Base-by-base conservation (phyloP, 352 stramenopile genomes). In the Phytophthora macrochlamydospora region DNA sequence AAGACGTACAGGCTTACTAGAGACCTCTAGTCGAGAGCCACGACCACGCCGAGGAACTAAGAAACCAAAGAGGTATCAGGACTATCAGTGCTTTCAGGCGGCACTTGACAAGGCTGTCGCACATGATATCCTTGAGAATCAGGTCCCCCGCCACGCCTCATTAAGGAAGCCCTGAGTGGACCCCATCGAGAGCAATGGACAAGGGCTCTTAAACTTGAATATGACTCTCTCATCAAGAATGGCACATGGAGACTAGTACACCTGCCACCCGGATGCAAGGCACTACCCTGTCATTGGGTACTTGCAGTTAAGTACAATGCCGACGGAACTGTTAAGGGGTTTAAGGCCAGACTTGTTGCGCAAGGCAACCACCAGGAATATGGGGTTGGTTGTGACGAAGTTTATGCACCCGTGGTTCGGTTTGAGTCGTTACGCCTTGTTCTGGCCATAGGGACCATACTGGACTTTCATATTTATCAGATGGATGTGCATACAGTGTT, bases 401-500 rank as follows among this genome's bases (percentile, higher is more conserved):
- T 58, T 46, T 65, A 65, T n/a, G 57, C 57, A 35, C 48, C 57
- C 2, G 57, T 65, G 29, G 49, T 40, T 37, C 38, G 57, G 40
- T 59, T 59, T 11, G 59, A 65, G 49, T 65, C 50, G 3, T 31
- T 55, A 0, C 40, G 59, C 30, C 24, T 55, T 48, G 59, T 59
- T 9, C 45, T 68, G 9, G 61, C 46, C 13, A 62, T 62, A 32
- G 37, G 46, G 2, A 58, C 61, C 1, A 68, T 68, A 42, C 14
- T 62, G 18, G 60, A 67, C 29, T 67, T 33, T 38, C 35, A 61
- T 52, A 62, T 62, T 6, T 44, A 67, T 40, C 60, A 66, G 30
- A 59, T 66, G 42, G 59, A 56, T 66, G 59, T 51, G 9, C 59
- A 60, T 14, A 66, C 59, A 9, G 45, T 52, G 0, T 62, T 68